Base-by-base conservation (phyloP, 2,329 filamentous ascomycete species). In the Aspergillus phoenicis region DNA sequence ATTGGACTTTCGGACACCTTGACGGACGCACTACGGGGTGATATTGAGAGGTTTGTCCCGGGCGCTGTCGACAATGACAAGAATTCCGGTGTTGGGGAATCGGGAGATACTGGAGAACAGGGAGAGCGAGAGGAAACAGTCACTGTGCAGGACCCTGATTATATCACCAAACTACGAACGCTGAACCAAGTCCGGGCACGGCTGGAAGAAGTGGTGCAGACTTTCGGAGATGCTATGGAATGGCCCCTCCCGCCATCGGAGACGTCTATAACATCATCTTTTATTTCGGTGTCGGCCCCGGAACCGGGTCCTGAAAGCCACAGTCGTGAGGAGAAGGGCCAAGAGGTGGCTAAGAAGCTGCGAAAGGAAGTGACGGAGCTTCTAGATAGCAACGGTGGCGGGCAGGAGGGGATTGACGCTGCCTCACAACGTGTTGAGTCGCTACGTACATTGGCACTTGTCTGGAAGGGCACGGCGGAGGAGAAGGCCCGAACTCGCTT, bases 401-500 rank as follows among this genome's bases (percentile, higher is more conserved):
- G 86, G 0, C 81, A 88, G 11, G 82, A 83, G 48, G 91, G 91
- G 15, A 82, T 95, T 8, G 71, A 75, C 6, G 87, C 88, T 60
- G 95, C 95, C 0, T 85, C 85, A 11, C 83, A 84, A 58, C 83
- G 91, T 48, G 88, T 98, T 13, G 89, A 92, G 70, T 87, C 91
- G 71, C 82, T 98, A 59, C 89, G 92, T 70, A 85, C 88, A 64
- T 78, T 98, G 64, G 87, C 87, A 4, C 79, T 79, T n/a, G 88
- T 99, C 22, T 99, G 95, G 93, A 94, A 90, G 74, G 93, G 93
- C n/a, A 97, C 95, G 2, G 90, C 91, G 0, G 95, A 99, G 78
- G 95, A 98, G 75, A 96, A 91, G 77, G 91, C 92, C 5, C 83
- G 95, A 57, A 80, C 80, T 8, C 90, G 87, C 70, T 93, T 97